Evolutionary conservation across 192 early-diverging fungal species (phyloP), one percentile per base, ranked within the genome.

Genomic region (Coemansia sp.): DNA sequence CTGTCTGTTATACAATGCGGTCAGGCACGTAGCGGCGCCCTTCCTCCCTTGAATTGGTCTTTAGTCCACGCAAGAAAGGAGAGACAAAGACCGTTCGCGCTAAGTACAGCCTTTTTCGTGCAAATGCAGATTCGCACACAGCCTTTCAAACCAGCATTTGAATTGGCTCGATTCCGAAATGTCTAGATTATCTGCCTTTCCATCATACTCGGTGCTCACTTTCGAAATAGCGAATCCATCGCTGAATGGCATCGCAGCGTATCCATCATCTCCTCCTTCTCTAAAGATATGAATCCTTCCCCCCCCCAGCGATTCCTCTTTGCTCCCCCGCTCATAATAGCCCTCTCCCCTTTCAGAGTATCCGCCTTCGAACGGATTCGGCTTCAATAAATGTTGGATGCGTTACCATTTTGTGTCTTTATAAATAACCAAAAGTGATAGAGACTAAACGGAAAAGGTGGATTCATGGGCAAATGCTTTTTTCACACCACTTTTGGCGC

Each of bases 361-460:
- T 25, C 20, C 44, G 6, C 19, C 44, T 47, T 0, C 44, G 6
- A 13, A 11, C 45, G 45, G 45, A 48, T 27, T 48, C 45, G 23
- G 25, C 22, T 48, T 8, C 13, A 31, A 54, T 17, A 54, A 4
- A 54, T 2, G 52, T 55, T 62, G 61, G 61, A 62, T 62, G 50
- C 61, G 33, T 52, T 44, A 62, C 61, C 61, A 62, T 62, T 62
- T 62, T 62, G 25, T 62, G 50, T 62, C 50, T 37, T 55, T 19
- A 50, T 47, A 50, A 62, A 55, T 31, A 62, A 38, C 33, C 50
- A 62, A 62, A 55, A 42, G 25, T 22, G 50, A 62, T 36, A 44
- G 36, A 19, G 52, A 10, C 61, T 55, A 55, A 62, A 62, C 50
- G 28, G 52, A 62, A 62, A 62, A 62, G 61, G 41, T 62, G 61